A percentile compares a stretch with the other conserved stretches of the same genome.
phyloP scores from a whole-genome alignment of 208 protist species.

The Acanthamoeba lugdunensis region DNA sequence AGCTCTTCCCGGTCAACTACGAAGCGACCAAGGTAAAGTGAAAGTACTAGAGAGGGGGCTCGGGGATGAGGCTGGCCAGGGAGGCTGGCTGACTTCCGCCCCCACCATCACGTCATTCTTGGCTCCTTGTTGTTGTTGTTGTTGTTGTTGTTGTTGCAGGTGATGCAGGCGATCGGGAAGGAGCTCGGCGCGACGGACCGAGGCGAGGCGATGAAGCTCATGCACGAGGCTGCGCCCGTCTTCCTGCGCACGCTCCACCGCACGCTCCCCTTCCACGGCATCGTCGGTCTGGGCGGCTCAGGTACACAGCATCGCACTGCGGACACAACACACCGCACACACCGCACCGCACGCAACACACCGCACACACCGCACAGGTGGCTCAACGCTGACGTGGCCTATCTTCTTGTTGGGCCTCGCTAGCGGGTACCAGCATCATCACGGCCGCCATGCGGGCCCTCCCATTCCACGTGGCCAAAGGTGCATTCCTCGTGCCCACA shows the following conservation, averaged over 20 bases:
- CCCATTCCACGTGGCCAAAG: conserved; percentile 56
- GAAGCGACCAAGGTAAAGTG: conserved; percentile 11
- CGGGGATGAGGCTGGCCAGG: not conserved
- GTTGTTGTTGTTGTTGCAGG: not conserved
- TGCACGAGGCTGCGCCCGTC: conserved; percentile 22
- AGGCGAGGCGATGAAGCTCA: conserved; percentile 48
- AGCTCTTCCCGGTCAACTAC: conserved; percentile 67
- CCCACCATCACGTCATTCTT: not conserved
- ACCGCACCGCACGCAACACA: not conserved
- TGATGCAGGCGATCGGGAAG: not conserved
- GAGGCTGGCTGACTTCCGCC: not conserved
- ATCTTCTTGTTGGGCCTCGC: not conserved
- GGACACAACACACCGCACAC: not conserved
- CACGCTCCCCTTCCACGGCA: conserved; percentile 25
- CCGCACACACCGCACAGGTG: not conserved
- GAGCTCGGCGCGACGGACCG: not conserved
- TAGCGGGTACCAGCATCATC: conserved; percentile 51
- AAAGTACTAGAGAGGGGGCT: no score
- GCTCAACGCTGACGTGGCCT: not conserved
- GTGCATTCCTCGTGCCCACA: not conserved
- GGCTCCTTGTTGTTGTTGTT: not conserved
- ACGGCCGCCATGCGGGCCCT: conserved; percentile 45
- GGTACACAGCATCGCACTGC: not conserved
- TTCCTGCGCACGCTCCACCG: conserved; percentile 28
- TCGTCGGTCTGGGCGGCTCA: conserved; percentile 52